Evolutionary conservation across 495 filamentous ascomycete genomes (phyloP), one percentile per base, ranked within the genome.

Genomic region (Acidomyces sp.): DNA sequence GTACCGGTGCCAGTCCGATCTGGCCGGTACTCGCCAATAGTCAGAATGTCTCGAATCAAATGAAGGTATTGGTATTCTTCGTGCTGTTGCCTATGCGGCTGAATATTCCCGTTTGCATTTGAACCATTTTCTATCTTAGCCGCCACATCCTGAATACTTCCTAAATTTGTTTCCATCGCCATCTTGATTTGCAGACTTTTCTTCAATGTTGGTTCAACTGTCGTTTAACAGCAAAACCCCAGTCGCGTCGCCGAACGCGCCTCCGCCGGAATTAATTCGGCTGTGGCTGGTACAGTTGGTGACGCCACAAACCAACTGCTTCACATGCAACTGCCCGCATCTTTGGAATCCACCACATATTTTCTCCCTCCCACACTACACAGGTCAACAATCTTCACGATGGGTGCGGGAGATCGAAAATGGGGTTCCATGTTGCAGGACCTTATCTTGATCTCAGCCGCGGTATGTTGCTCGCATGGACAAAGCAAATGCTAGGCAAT

Each of bases 1-100:
- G 90, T 97, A 27, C 90, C 90, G 5, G 90, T 97, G 42, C 90
- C 90, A 17, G 90, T 96, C 72, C 80, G 67, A 55, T 94, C 85
- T 20, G 82, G 82, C 6, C 84, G 74, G 59, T 80, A 74, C 56
- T 92, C 85, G 46, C 86, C 86, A 27, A 72, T 57, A 17, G 69
- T 58, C 17, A 93, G 69, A 53, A 93, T 88, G 45, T 72, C 64
- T 41, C 72, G 78, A 53, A 92, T 79, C 23, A 63, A 51, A 40
- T 49, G 21, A 39, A 63, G 59, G 45, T 63, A 63, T 49, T 63
- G 61, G 44, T 62, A 39, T 51, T 63, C 61, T 53, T 63, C 59
- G 42, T 63, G 60, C 4, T n/a, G n/a, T n/a, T n/a, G n/a, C n/a
- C n/a, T n/a, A n/a, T 17, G 6, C 3, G 13, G 7, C 34, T 5